phyloP scores from a whole-genome alignment of 2,329 filamentous ascomycete genomes.

The Trichoderma semiorbis region DNA sequence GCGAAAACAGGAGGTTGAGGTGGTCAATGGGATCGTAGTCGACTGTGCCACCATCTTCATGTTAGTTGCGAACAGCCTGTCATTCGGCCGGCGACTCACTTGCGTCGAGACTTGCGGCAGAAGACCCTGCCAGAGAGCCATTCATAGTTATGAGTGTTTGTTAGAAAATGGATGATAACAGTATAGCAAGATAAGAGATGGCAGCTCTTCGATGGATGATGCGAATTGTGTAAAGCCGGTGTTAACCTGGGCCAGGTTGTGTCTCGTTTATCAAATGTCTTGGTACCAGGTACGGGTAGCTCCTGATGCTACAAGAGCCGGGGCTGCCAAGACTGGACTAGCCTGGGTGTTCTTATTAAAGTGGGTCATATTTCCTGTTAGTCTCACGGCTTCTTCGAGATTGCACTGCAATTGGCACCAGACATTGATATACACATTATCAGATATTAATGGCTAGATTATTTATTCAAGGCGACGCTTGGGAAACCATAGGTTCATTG shows the following conservation, averaged over 20 bases:
- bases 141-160: slow-evolving; percentile 35
- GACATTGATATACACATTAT: not conserved
- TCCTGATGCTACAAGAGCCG: not conserved
- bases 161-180: not conserved
- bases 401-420: not conserved
- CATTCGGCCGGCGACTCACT: slow-evolving; percentile 32
- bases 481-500: not conserved
- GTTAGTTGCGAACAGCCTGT: slow-evolving; percentile 23
- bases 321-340: not conserved
- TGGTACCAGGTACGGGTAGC: not conserved
- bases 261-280: not conserved
- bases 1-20: slow-evolving; percentile 88
- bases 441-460: not conserved
- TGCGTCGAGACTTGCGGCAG: slow-evolving; percentile 44
- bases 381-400: not conserved
- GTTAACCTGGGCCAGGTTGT: not conserved
- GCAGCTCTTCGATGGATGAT: not conserved
- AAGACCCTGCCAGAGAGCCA: slow-evolving; percentile 33
- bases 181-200: not conserved
- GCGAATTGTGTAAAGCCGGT: slow-evolving; percentile 3
- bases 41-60: slow-evolving; percentile 35
- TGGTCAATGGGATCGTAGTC: slow-evolving; percentile 93
- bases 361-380: not conserved
- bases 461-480: not conserved
- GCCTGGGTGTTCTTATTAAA: not conserved